A percentile compares a stretch with the other conserved stretches of the same genome.
Evolutionary conservation across 2,329 filamentous ascomycete genomes (phyloP).

Genomic region (Paraphaeosphaeria minitans): DNA sequence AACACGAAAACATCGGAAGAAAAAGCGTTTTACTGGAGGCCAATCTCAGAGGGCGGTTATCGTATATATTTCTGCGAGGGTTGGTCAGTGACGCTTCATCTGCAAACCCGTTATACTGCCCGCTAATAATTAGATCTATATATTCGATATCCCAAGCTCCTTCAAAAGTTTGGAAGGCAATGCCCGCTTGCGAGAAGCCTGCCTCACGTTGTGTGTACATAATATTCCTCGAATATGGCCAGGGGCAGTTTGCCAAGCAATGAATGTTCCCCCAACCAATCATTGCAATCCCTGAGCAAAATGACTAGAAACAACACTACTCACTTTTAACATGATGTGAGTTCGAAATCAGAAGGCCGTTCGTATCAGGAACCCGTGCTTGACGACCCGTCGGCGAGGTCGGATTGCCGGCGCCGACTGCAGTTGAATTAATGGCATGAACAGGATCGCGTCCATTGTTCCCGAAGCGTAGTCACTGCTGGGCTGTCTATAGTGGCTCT

Average conservation of each 20-base stretch:
- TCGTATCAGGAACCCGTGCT: too few species aligned
- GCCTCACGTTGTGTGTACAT: neutral
- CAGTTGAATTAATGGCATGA: too few species aligned
- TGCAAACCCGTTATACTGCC: neutral
- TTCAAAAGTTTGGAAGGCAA: neutral
- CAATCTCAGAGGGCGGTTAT: too few species aligned
- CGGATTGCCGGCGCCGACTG: too few species aligned
- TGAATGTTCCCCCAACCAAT: neutral
- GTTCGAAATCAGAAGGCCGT: too few species aligned
- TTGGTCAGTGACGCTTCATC: neutral
- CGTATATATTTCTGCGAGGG: neutral
- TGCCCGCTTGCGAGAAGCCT: neutral
- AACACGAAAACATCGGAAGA: neutral
- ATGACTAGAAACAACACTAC: neutral
- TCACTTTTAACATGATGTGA: too few species aligned
- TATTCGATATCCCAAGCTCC: neutral
- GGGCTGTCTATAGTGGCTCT: too few species aligned
- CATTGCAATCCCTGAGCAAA: neutral
- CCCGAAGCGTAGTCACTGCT: too few species aligned
- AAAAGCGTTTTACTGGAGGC: neutral
- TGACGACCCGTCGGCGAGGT: too few species aligned
- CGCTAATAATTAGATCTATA: neutral
- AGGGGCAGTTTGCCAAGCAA: conserved; percentile 1
- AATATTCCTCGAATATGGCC: neutral
- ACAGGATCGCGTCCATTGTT: too few species aligned